Conservation (phyloP, 2,329 filamentous ascomycete species). For the Lachnum nothofagi region DNA sequence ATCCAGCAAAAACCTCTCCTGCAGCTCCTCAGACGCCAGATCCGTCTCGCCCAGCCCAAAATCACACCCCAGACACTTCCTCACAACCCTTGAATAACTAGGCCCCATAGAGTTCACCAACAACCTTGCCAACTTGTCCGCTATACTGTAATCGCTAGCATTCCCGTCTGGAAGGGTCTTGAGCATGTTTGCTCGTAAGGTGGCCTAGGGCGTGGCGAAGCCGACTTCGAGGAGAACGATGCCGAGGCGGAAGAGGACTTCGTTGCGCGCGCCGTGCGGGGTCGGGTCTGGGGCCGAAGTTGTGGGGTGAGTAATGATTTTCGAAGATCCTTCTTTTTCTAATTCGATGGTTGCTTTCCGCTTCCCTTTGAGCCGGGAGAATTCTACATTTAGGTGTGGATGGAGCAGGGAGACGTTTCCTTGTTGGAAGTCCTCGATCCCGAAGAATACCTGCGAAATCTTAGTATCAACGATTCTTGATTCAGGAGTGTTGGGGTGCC, state of each 20-base stretch:
- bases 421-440: neutral
- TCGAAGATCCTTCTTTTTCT: neutral
- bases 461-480: too few relatives aligned
- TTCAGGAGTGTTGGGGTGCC: too few relatives aligned
- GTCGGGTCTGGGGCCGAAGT: neutral
- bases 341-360: neutral
- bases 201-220: neutral
- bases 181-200: neutral
- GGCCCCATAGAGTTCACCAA: neutral
- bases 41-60: neutral
- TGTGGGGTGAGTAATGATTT: neutral
- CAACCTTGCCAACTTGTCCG: neutral
- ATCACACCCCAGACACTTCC: constrained; percentile 1
- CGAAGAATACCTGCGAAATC: too few relatives aligned
- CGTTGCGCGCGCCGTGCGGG: neutral
- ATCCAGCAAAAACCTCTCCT: neutral
- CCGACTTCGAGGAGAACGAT: neutral
- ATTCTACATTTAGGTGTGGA: neutral
- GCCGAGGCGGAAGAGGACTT: neutral
- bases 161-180: neutral
- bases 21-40: neutral
- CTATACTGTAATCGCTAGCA: neutral
- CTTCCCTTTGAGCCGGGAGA: neutral
- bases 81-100: neutral
- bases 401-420: neutral